Evolutionary conservation across 78 protist genomes (phyloP).

Genomic region (Capsaspora owczarzaki): DNA sequence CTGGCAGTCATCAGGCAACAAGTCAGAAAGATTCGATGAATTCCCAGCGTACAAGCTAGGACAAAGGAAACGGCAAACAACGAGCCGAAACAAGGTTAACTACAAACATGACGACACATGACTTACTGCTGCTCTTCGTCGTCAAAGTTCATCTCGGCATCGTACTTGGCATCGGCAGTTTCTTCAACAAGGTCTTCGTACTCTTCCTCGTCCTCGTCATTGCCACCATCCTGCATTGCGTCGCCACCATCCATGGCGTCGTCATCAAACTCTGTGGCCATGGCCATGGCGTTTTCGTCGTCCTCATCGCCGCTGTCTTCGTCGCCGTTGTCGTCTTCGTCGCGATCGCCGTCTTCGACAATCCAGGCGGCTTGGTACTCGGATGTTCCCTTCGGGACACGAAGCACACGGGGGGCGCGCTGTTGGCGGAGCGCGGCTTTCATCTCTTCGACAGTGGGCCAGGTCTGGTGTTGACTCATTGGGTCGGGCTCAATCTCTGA

Average conservation of each 20-base stretch:
- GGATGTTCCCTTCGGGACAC: conserved; percentile 52
- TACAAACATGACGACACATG: no score
- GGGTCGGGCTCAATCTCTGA: conserved; percentile 16
- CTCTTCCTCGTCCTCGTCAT: no score
- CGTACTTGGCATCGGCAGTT: neutral
- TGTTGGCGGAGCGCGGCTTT: no score
- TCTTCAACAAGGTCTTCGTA: neutral
- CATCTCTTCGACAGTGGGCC: conserved; percentile 57
- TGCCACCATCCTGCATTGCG: no score
- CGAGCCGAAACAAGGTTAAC: no score
- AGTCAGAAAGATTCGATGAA: no score
- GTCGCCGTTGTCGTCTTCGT: conserved; percentile 2
- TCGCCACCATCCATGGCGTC: no score
- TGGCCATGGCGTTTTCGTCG: neutral
- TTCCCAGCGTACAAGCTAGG: no score
- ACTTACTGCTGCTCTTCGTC: neutral
- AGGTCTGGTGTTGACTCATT: conserved; percentile 40
- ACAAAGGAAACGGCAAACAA: no score
- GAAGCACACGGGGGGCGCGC: no score
- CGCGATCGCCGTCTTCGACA: conserved; percentile 18
- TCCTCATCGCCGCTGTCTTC: neutral
- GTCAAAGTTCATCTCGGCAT: neutral
- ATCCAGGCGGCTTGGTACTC: conserved; percentile 65
- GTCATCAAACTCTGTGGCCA: no score
- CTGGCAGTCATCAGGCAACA: neutral